phyloP scores from a whole-genome alignment of 768 basidiomycete genomes.

The Sistotremastrum niveocremeum region DNA sequence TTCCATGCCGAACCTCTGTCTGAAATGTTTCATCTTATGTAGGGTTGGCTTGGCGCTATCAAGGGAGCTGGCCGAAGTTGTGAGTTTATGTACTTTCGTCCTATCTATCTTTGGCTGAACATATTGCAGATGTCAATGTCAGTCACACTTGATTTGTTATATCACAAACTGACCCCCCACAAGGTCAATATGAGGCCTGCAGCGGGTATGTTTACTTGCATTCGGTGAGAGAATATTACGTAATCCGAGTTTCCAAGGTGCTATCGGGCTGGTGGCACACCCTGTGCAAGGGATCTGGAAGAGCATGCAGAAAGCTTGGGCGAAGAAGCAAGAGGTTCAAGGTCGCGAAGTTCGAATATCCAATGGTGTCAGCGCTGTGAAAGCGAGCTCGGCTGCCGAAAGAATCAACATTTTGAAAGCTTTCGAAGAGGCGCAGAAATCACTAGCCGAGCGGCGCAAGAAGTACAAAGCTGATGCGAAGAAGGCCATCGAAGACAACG shows the following conservation, averaged over 20 bases:
- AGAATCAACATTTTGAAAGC: conserved; percentile 20
- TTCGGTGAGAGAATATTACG: too few species aligned
- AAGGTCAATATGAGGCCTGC: conserved; percentile 17
- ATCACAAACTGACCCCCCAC: too few species aligned
- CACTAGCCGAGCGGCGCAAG: conserved; percentile 21
- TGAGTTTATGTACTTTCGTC: conserved; percentile 8
- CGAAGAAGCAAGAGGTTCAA: conserved; percentile 19
- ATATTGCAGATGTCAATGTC: conserved; percentile 17
- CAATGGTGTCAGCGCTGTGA: conserved; percentile 26
- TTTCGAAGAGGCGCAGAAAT: conserved; percentile 23
- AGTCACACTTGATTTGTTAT: too few species aligned
- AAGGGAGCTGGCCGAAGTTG: conserved; percentile 23
- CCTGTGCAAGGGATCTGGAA: conserved; percentile 26
- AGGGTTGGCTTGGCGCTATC: conserved; percentile 22
- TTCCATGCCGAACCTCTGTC: neutral
- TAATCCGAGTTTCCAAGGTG: neutral
- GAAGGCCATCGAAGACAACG: conserved; percentile 12
- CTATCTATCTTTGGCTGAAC: neutral
- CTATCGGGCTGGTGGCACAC: conserved; percentile 19
- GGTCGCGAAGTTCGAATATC: conserved; percentile 24
- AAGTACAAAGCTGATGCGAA: conserved; percentile 21
- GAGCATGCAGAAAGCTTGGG: conserved; percentile 18
- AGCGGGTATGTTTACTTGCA: conserved; percentile 4
- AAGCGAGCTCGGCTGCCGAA: conserved; percentile 20
- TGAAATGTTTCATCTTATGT: conserved; percentile 1